Evolutionary conservation across 2,329 filamentous ascomycete genomes (phyloP).

Genomic region (Talaromyces sp.): DNA sequence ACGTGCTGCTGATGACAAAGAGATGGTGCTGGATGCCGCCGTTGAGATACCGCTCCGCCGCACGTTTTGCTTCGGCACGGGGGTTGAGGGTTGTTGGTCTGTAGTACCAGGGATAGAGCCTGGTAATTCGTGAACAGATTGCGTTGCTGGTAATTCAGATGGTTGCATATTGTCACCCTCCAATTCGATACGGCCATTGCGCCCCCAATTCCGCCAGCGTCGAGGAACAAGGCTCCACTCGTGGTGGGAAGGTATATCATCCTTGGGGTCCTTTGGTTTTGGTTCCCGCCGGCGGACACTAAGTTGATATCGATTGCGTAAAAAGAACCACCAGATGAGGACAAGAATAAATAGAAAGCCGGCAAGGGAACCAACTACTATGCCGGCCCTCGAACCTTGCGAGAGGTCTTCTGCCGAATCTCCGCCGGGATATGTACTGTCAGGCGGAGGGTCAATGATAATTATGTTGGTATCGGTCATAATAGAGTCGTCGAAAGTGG

Average conservation of each 20-base stretch:
- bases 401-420: background rate
- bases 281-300: background rate
- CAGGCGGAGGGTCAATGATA: background rate
- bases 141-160: background rate
- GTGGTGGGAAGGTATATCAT: background rate
- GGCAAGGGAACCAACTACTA: background rate
- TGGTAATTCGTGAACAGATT: background rate
- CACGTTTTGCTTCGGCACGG: background rate
- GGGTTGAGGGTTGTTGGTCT: too few species aligned
- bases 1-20: background rate
- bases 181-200: background rate
- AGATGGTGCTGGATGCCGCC: background rate
- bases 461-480: background rate
- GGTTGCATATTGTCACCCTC: background rate
- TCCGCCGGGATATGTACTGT: background rate
- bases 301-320: background rate
- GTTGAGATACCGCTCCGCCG: background rate
- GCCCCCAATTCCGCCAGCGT: background rate
- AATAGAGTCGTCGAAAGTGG: slow-evolving; percentile 20
- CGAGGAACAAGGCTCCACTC: background rate
- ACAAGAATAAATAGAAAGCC: background rate
- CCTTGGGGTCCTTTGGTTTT: background rate
- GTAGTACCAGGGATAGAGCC: background rate
- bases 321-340: background rate
- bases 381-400: background rate